A percentile compares a stretch with the other conserved stretches of the same genome.
Conservation (phyloP, 108 stramenopile genomes). For the Thalassiosira profunda region DNA sequence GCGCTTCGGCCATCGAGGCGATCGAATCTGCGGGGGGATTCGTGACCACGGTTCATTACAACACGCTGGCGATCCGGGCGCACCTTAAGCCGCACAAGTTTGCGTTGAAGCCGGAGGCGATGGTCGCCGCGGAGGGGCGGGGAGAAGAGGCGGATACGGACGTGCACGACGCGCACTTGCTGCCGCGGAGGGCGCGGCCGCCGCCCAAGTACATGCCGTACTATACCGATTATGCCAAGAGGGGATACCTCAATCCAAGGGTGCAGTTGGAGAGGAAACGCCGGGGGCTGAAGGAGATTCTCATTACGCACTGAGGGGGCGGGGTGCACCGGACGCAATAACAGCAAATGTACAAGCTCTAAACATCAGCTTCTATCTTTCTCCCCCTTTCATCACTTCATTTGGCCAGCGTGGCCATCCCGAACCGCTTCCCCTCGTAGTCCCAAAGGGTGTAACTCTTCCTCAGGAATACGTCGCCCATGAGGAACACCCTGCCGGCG, state of each 20-base stretch:
- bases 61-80: slow-evolving; percentile 90
- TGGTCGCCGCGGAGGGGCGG: neutral
- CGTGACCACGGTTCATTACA: slow-evolving; percentile 97
- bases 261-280: slow-evolving; percentile 80
- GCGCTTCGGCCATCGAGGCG: slow-evolving; percentile 87
- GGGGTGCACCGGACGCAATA: too few species aligned
- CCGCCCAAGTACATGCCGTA: slow-evolving; percentile 94
- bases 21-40: slow-evolving; percentile 94
- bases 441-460: too few species aligned
- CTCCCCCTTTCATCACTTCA: too few species aligned
- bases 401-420: too few species aligned
- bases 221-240: slow-evolving; percentile 91
- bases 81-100: slow-evolving; percentile 96
- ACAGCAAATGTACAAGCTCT: too few species aligned
- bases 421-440: too few species aligned
- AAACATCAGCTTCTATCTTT: too few species aligned
- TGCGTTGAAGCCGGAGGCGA: slow-evolving; percentile 26
- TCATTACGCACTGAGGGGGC: too few species aligned
- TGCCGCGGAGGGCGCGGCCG: slow-evolving; percentile 94
- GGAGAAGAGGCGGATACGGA: slow-evolving; percentile 4
- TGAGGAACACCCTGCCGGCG: too few species aligned
- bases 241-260: slow-evolving; percentile 96
- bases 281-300: slow-evolving; percentile 55
- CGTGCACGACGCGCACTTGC: slow-evolving; percentile 16
- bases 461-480: too few species aligned